These are phyloP conservation scores for Apodospora peruviana DNA, from an alignment of 495 filamentous ascomycete species.

Conservation along the genomic window DNA sequence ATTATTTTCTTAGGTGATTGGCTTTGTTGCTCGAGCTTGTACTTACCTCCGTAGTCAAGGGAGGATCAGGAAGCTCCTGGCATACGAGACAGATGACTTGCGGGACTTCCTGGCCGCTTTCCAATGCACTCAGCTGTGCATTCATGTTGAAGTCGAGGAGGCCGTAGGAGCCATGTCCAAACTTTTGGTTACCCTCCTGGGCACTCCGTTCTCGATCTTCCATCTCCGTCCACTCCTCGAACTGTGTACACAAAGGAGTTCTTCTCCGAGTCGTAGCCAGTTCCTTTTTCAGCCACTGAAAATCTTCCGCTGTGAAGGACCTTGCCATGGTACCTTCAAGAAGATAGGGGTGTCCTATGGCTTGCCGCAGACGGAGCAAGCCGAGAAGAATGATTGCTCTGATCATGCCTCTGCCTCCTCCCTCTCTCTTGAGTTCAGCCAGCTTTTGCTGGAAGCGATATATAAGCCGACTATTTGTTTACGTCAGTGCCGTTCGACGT, in stretches of 20 bases:
- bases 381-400: background rate
- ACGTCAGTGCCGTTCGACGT: no score
- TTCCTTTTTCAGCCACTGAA: background rate
- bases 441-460: background rate
- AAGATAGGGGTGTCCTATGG: background rate
- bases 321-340: background rate
- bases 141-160: background rate
- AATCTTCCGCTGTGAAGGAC: background rate
- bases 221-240: background rate
- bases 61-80: background rate
- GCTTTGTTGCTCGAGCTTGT: no score
- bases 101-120: background rate
- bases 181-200: background rate
- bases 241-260: background rate
- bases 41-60: background rate
- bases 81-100: background rate
- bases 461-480: no score
- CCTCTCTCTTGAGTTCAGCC: no score
- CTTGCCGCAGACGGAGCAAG: background rate
- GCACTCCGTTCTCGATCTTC: background rate
- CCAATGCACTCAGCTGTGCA: background rate
- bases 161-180: no score
- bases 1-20: background rate
- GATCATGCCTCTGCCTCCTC: no score
- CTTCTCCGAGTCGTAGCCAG: background rate